A percentile compares a stretch with the other conserved stretches of the same genome.
phyloP scores from a whole-genome alignment of 1,139 yeast genomes.

The Protomyces inundatus region DNA sequence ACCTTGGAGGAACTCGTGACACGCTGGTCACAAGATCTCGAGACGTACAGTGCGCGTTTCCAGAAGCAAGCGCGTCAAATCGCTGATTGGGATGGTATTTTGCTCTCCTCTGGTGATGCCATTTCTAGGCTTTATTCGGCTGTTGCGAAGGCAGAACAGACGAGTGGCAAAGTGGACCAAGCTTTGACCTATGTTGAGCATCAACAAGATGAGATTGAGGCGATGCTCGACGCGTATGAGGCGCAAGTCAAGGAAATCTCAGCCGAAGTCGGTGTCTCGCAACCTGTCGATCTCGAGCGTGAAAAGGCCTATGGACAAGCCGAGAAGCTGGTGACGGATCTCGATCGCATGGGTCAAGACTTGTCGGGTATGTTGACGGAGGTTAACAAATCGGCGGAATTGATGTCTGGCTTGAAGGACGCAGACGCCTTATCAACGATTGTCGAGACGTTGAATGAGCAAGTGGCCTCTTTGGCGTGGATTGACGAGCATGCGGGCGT shows the following conservation, averaged over 20 bases:
- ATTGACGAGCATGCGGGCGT: conserved; percentile 67
- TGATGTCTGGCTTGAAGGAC: conserved; percentile 58
- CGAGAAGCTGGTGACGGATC: conserved; percentile 73
- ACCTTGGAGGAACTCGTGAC: conserved; percentile 87
- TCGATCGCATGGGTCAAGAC: conserved; percentile 70
- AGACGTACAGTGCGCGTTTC: conserved; percentile 67
- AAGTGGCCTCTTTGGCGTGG: conserved; percentile 82
- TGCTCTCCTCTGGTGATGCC: conserved; percentile 81
- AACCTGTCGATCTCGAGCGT: conserved; percentile 70
- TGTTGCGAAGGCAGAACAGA: conserved; percentile 75
- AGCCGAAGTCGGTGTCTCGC: conserved; percentile 39
- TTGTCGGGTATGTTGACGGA: conserved; percentile 73
- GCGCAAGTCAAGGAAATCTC: conserved; percentile 61
- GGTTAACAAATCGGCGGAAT: conserved; percentile 79
- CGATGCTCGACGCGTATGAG: conserved; percentile 76
- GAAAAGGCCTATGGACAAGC: conserved; percentile 81
- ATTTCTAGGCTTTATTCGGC: conserved; percentile 73
- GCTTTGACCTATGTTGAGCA: conserved; percentile 76
- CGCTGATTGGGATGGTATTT: conserved; percentile 75
- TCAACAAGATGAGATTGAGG: conserved; percentile 88
- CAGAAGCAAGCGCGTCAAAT: conserved; percentile 71
- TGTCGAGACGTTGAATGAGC: conserved; percentile 77
- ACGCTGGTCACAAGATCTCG: conserved; percentile 85
- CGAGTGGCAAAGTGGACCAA: conserved; percentile 81
- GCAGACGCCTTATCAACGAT: conserved; percentile 49